Conservation (phyloP, 164 flowering plant species). For the Euptelea pleiosperma region DNA sequence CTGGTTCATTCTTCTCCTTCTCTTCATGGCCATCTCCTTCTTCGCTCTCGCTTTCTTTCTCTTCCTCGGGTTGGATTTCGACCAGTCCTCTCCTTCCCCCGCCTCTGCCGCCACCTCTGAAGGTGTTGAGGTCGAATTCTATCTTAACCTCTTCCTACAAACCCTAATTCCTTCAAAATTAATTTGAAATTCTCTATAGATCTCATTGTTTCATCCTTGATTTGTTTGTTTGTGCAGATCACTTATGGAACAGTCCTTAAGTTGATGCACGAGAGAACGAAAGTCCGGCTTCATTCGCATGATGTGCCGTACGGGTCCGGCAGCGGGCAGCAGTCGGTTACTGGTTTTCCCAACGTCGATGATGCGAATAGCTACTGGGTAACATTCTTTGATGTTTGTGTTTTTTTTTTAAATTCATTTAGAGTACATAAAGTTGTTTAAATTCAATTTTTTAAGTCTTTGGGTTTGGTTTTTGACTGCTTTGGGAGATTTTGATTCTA, state of each 20-base stretch:
- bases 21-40: constrained; percentile 70
- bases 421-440: too few relatives aligned
- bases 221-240: constrained; percentile 52
- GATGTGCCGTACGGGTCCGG: constrained; percentile 99
- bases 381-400: neutral
- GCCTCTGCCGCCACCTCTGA: constrained; percentile 60
- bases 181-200: too few relatives aligned
- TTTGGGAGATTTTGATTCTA: neutral
- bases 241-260: constrained; percentile 83
- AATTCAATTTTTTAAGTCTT: too few relatives aligned
- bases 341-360: constrained; percentile 87
- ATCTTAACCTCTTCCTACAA: too few relatives aligned
- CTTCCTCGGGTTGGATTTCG: constrained; percentile 59
- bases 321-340: constrained; percentile 97
- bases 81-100: constrained; percentile 37
- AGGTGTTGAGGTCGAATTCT: constrained; percentile 95
- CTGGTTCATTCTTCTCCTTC: constrained; percentile 70
- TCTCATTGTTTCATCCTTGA: too few relatives aligned
- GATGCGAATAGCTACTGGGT: constrained; percentile 99
- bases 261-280: constrained; percentile 93
- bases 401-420: neutral
- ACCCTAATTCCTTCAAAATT: neutral
- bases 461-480: neutral
- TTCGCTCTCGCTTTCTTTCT: constrained; percentile 67
- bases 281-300: constrained; percentile 84